phyloP scores from a whole-genome alignment of 108 stramenopile species.

The Conticribra guillardii region DNA sequence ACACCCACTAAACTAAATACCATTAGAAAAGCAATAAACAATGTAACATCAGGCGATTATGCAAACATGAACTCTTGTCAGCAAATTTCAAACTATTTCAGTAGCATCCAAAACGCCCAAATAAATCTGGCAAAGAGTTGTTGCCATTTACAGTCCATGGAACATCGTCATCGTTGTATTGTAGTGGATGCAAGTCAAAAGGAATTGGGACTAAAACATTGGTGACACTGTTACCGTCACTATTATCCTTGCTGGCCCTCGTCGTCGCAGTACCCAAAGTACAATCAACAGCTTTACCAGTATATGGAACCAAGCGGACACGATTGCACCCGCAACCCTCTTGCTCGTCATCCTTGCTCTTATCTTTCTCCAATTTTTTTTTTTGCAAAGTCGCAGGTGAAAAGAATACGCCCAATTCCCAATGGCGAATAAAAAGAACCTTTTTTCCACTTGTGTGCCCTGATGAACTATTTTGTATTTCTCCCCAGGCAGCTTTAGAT shows the following conservation, averaged over 20 bases:
- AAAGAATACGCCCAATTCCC: conserved; percentile 82
- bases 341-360: too few relatives aligned
- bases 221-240: background rate
- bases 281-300: conserved; percentile 9
- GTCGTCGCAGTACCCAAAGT: background rate
- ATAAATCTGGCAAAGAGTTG: conserved; percentile 9
- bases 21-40: too few relatives aligned
- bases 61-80: too few relatives aligned
- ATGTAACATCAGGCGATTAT: too few relatives aligned
- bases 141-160: conserved; percentile 26
- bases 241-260: background rate
- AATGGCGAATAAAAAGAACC: conserved; percentile 55
- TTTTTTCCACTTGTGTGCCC: background rate
- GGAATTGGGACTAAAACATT: conserved; percentile 24
- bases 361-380: too few relatives aligned
- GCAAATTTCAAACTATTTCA: too few relatives aligned
- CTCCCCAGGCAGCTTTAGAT: conserved; percentile 81
- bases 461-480: conserved; percentile 51
- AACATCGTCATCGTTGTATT: conserved; percentile 20
- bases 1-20: too few relatives aligned
- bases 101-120: conserved; percentile 10
- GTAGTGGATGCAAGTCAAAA: conserved; percentile 22
- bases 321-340: background rate
- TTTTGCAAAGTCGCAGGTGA: conserved; percentile 52
- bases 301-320: conserved; percentile 5